Base-by-base conservation (phyloP, 306 rosid species). In the Dalbergia cochinchinensis region DNA sequence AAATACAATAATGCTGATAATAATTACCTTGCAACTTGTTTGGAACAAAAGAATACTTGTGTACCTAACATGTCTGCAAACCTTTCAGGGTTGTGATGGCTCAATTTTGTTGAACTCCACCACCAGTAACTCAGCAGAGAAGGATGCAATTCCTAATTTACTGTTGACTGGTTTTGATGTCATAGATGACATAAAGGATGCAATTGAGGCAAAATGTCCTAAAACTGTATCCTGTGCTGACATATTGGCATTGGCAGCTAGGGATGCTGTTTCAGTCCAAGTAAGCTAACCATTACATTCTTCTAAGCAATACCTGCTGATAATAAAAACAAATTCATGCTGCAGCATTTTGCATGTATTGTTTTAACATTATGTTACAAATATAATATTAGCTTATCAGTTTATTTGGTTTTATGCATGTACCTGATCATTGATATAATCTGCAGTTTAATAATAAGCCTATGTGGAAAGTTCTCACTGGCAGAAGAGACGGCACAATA, bases 191-290 rank as follows among this genome's bases (percentile, higher is more conserved):
- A 86, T 91, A 9, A 91, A 91, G 76, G 61, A 11, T 5, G 74
- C 58, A 9, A 11, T 91, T 3, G 93, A 89, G 76, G 79, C 73
- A 11, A 79, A 41, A 64, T 89, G 93, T 70, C 78, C 87, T 16
- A 86, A 85, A 74, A 68, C 83, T 59, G 96, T 91, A 6, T 89
- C 96, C n/a, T 89, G 93, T 81, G 90, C 93, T 53, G 96, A 89
- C 81, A 84, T 91, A 14, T 37, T 91, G 8, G 73, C 96, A 51
- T 85, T 89, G 77, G 86, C 91, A 4, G 51, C 96, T 18, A 82
- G 90, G 47, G 96, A 89, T 58, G 71, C 92, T 11, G 79, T 91
- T 62, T 84, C 91, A 2, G 77, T 69, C 72, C 83, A 75, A 64
- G 94, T 89, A 87, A 76, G 90, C 44, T 37, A 37, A 26, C 31